Evolutionary conservation across 2,329 filamentous ascomycete species (phyloP).

Genomic region (Colletotrichum lentis): DNA sequence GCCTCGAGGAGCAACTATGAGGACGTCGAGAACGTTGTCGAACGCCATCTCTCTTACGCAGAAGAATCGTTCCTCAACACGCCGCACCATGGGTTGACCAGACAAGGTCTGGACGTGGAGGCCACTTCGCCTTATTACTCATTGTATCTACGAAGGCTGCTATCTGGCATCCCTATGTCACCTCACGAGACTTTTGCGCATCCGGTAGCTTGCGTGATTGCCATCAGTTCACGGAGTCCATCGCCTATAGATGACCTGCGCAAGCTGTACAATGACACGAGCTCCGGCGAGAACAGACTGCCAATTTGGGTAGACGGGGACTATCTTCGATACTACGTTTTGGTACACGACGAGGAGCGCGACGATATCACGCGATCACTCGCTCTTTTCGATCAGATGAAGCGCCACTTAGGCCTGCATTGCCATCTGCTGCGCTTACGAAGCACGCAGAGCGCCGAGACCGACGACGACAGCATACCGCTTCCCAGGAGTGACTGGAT

Average conservation of each 20-base stretch:
- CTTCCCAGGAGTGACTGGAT: constrained; percentile 89
- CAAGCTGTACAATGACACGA: constrained; percentile 85
- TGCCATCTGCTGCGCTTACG: constrained; percentile 90
- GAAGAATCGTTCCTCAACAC: constrained; percentile 64
- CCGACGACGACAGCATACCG: constrained; percentile 88
- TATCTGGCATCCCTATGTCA: constrained; percentile 80
- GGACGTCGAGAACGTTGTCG: constrained; percentile 81
- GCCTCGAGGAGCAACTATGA: constrained; percentile 51
- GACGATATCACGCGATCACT: constrained; percentile 93
- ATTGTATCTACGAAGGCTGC: constrained; percentile 81
- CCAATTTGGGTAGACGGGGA: constrained; percentile 90
- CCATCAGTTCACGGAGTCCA: constrained; percentile 87
- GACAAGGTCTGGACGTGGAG: constrained; percentile 55
- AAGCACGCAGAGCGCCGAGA: constrained; percentile 83
- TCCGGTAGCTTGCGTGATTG: constrained; percentile 92
- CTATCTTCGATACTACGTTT: constrained; percentile 93
- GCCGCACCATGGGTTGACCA: constrained; percentile 50
- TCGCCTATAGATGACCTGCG: constrained; percentile 87
- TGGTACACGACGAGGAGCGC: constrained; percentile 94
- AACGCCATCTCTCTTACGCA: constrained; percentile 78
- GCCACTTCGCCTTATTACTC: constrained; percentile 81
- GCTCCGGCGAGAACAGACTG: constrained; percentile 74
- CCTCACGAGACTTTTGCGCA: constrained; percentile 94
- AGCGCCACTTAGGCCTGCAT: constrained; percentile 94
- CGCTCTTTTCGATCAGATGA: constrained; percentile 96